Conservation (phyloP, 768 basidiomycete genomes). For the Butyriboletus loyo region DNA sequence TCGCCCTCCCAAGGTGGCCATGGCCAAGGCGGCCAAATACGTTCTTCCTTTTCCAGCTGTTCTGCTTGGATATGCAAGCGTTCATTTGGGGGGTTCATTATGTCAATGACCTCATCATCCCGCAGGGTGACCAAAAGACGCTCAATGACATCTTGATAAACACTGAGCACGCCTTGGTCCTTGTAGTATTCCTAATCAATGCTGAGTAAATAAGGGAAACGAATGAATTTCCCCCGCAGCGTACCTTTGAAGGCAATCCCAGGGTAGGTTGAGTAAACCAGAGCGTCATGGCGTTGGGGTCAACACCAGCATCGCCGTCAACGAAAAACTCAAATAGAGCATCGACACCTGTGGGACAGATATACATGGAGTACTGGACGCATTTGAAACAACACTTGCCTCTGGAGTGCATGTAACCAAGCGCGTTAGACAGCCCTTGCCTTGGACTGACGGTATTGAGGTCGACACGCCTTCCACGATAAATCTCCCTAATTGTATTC, state of each 20-base stretch:
- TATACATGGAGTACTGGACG: background rate
- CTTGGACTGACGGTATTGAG: constrained; percentile 33
- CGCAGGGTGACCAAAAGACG: constrained; percentile 61
- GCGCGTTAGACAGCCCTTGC: constrained; percentile 72
- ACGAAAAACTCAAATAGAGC: constrained; percentile 79
- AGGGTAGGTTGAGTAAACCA: constrained; percentile 83
- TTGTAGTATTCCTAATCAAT: constrained; percentile 78
- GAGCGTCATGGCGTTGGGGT: constrained; percentile 81
- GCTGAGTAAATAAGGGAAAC: background rate
- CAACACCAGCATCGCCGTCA: constrained; percentile 83
- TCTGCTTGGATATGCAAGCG: constrained; percentile 36
- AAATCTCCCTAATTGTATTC: constrained; percentile 56
- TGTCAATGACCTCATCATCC: constrained; percentile 35
- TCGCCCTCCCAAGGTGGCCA: constrained; percentile 84
- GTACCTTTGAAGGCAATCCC: constrained; percentile 84
- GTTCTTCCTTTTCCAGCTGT: constrained; percentile 32
- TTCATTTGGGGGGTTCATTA: constrained; percentile 7
- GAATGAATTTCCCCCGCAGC: background rate
- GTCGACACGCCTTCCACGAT: constrained; percentile 49
- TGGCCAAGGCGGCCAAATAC: constrained; percentile 75
- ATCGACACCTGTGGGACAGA: constrained; percentile 53
- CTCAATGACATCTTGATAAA: constrained; percentile 69
- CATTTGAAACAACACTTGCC: constrained; percentile 42
- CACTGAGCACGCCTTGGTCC: constrained; percentile 63
- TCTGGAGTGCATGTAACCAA: constrained; percentile 84